A percentile compares a stretch with the other conserved stretches of the same genome.
These are phyloP conservation scores for Cordia subcordata DNA, from an alignment of 257 asterid species.

Conservation along the genomic window DNA sequence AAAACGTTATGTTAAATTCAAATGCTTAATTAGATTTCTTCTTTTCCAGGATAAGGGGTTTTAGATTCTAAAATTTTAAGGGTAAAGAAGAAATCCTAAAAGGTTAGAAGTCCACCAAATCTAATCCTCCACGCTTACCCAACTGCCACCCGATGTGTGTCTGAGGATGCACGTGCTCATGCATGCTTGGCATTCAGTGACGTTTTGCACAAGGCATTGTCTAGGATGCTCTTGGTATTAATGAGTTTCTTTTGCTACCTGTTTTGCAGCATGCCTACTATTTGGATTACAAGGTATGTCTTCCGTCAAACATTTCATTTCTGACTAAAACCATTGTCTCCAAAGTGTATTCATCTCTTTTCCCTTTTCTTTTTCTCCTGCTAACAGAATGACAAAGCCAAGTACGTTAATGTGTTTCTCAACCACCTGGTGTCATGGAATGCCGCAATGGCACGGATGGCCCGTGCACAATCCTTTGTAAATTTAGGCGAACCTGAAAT, in stretches of 20 bases:
- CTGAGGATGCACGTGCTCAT: too few relatives aligned
- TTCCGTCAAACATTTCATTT: not conserved
- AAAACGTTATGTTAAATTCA: too few relatives aligned
- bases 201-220: too few relatives aligned
- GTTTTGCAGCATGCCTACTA: constrained; percentile 44
- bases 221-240: not conserved
- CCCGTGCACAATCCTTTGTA: constrained; percentile 90
- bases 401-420: constrained; percentile 27
- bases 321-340: not conserved
- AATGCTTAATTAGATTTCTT: too few relatives aligned
- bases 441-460: constrained; percentile 83
- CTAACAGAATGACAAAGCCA: constrained; percentile 32
- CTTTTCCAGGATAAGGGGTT: too few relatives aligned
- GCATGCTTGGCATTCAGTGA: too few relatives aligned
- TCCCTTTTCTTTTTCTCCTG: not conserved
- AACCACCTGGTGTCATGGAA: constrained; percentile 65
- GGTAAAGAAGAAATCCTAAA: not conserved
- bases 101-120: too few relatives aligned
- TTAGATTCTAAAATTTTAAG: too few relatives aligned
- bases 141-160: too few relatives aligned
- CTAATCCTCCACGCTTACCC: too few relatives aligned
- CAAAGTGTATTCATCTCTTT: not conserved
- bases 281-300: constrained; percentile 39
- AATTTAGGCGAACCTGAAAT: constrained; percentile 91
- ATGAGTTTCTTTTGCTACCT: not conserved